A percentile compares a stretch with the other conserved stretches of the same genome.
Conservation (phyloP, 169 alveolate genomes). For the Plasmodium reichenowi region DNA sequence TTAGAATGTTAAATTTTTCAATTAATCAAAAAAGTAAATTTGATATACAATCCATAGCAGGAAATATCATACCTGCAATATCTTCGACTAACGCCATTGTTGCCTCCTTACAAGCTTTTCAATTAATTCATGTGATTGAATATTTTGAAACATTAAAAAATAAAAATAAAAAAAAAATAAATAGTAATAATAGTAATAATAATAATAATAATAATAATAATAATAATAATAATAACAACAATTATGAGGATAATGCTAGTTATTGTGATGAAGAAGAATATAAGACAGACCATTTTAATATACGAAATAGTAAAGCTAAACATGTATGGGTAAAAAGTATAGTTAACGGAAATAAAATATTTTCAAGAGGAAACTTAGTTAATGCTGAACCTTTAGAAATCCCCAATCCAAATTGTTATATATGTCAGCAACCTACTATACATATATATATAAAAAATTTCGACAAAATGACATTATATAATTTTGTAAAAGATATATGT, state of each 20-base stretch:
- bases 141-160: conserved; percentile 31
- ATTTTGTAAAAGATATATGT: conserved; percentile 76
- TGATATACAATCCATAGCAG: conserved; percentile 95
- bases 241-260: too few species aligned
- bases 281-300: neutral
- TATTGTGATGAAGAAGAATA: neutral
- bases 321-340: conserved; percentile 56
- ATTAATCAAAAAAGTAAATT: conserved; percentile 86
- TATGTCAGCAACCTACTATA: conserved; percentile 79
- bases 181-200: neutral
- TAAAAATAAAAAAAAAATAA: neutral
- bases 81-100: conserved; percentile 97
- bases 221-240: too few species aligned
- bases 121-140: conserved; percentile 83
- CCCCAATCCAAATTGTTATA: conserved; percentile 76
- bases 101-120: conserved; percentile 93
- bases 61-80: conserved; percentile 97
- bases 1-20: conserved; percentile 93
- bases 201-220: neutral
- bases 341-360: conserved; percentile 49
- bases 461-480: conserved; percentile 63
- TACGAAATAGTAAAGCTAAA: conserved; percentile 41
- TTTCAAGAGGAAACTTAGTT: conserved; percentile 78
- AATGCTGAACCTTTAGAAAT: conserved; percentile 79
- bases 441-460: conserved; percentile 73